Percentiles rank a stretch among this genome's conserved stretches.
Evolutionary conservation across 2,329 filamentous ascomycete genomes (phyloP).

Genomic region (Sporothrix dimorphospora): DNA sequence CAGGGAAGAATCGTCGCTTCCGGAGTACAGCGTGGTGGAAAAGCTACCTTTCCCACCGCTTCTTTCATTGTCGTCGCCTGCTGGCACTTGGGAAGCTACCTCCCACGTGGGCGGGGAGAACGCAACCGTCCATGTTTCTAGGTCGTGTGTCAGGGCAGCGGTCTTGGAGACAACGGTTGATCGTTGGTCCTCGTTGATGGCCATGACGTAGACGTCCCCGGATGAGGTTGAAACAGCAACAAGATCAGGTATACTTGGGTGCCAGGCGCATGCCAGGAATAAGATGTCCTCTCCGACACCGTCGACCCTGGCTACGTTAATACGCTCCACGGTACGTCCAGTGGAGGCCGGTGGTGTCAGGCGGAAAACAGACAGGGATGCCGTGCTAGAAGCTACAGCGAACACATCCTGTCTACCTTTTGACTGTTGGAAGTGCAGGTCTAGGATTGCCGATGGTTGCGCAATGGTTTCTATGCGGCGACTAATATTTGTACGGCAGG

Average conservation of each 20-base stretch:
- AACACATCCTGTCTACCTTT: slow-evolving; percentile 56
- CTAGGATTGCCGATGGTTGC: slow-evolving; percentile 76
- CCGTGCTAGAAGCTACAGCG: slow-evolving; percentile 78
- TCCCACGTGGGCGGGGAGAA: slow-evolving; percentile 49
- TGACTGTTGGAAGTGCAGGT: slow-evolving; percentile 76
- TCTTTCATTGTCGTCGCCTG: not conserved
- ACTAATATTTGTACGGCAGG: slow-evolving; percentile 8
- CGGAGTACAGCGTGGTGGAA: slow-evolving; percentile 62
- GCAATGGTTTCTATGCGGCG: slow-evolving; percentile 56
- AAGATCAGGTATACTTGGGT: slow-evolving; percentile 57
- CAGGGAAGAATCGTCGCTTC: slow-evolving; percentile 74
- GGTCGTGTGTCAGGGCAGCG: slow-evolving; percentile 52
- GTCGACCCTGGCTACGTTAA: slow-evolving; percentile 51
- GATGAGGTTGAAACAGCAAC: slow-evolving; percentile 74
- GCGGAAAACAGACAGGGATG: slow-evolving; percentile 66
- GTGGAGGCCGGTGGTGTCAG: slow-evolving; percentile 47
- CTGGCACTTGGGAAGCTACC: not conserved
- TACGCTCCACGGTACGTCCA: slow-evolving; percentile 43
- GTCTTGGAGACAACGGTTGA: slow-evolving; percentile 42
- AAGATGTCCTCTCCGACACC: slow-evolving; percentile 62
- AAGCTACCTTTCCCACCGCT: not conserved
- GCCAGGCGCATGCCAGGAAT: slow-evolving; percentile 75
- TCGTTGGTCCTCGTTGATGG: slow-evolving; percentile 48
- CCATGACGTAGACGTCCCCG: slow-evolving; percentile 63
- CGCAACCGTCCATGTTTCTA: slow-evolving; percentile 76